These are phyloP conservation scores for Lactarius psammicola DNA, from an alignment of 768 basidiomycete species.

Conservation along the genomic window DNA sequence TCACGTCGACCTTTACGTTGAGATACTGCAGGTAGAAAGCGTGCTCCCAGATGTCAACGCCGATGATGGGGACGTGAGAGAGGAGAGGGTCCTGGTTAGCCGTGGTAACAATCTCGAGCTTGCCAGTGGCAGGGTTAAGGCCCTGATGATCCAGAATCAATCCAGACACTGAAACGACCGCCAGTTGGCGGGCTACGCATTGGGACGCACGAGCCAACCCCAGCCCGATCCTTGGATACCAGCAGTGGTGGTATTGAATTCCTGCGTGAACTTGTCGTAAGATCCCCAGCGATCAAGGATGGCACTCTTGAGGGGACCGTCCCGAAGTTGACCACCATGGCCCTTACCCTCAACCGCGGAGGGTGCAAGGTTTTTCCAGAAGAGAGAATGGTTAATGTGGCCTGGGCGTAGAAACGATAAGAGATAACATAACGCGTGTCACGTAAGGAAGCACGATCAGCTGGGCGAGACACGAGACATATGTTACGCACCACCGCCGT, in stretches of 20 bases:
- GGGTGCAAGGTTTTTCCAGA: conserved; percentile 93
- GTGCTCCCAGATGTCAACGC: conserved; percentile 95
- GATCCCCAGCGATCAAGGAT: conserved; percentile 64
- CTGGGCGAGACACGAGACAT: not conserved
- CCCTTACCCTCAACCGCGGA: conserved; percentile 52
- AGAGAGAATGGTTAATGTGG: conserved; percentile 93
- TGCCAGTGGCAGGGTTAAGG: conserved; percentile 59
- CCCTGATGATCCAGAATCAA: conserved; percentile 47
- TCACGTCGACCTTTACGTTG: conserved; percentile 89
- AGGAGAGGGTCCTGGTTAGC: conserved; percentile 94
- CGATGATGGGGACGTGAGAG: conserved; percentile 75
- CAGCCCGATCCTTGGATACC: conserved; percentile 93
- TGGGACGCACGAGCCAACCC: conserved; percentile 85
- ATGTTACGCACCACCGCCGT: conserved; percentile 76
- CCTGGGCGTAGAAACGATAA: conserved; percentile 43
- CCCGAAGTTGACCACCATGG: conserved; percentile 52
- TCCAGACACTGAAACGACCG: not conserved
- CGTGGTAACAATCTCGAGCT: conserved; percentile 86
- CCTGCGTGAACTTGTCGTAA: conserved; percentile 67
- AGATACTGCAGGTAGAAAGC: conserved; percentile 96
- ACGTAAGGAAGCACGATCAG: not conserved
- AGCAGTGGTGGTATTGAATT: conserved; percentile 82
- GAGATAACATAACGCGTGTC: conserved; percentile 8
- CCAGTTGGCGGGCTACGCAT: not conserved
- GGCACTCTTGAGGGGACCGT: conserved; percentile 65